Conservation (phyloP, 164 flowering plant genomes). For the Stephania cephalantha region DNA sequence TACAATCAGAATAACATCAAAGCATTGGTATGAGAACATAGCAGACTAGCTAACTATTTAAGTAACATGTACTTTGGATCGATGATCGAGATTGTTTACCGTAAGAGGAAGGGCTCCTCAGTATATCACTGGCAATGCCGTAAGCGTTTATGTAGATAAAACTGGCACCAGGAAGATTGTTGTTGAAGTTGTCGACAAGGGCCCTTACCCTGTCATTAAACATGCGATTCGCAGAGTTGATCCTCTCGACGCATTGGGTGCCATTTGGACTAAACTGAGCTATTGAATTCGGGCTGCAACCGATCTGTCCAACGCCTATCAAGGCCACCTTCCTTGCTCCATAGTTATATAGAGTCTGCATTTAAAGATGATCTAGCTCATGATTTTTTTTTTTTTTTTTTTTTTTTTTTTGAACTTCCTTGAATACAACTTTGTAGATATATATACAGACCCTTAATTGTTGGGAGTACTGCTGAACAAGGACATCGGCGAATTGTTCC, state of each 20-base stretch:
- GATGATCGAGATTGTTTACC: constrained; percentile 28
- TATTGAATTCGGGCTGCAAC: constrained; percentile 66
- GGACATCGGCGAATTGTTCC: constrained; percentile 55
- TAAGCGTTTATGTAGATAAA: constrained; percentile 51
- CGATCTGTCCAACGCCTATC: constrained; percentile 64
- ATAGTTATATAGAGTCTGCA: constrained; percentile 49
- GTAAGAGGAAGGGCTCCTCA: constrained; percentile 33
- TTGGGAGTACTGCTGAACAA: constrained; percentile 48
- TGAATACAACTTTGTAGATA: too few relatives aligned
- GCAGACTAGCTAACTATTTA: too few relatives aligned
- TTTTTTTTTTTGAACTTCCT: too few relatives aligned
- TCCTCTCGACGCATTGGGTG: constrained; percentile 36
- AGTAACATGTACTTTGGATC: background rate
- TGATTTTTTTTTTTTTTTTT: too few relatives aligned
- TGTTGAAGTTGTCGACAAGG: constrained; percentile 37
- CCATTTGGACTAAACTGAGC: constrained; percentile 51
- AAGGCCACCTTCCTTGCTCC: constrained; percentile 84
- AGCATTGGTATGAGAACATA: background rate
- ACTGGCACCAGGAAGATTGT: constrained; percentile 29
- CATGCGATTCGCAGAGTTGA: constrained; percentile 47
- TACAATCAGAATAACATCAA: constrained; percentile 15
- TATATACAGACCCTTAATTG: constrained; percentile 35
- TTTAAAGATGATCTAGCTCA: background rate
- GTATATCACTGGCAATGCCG: constrained; percentile 53
- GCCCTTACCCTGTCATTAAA: constrained; percentile 45